Base-by-base conservation (phyloP, 176 grass and related monocot species). In the Saccharum spontaneum region DNA sequence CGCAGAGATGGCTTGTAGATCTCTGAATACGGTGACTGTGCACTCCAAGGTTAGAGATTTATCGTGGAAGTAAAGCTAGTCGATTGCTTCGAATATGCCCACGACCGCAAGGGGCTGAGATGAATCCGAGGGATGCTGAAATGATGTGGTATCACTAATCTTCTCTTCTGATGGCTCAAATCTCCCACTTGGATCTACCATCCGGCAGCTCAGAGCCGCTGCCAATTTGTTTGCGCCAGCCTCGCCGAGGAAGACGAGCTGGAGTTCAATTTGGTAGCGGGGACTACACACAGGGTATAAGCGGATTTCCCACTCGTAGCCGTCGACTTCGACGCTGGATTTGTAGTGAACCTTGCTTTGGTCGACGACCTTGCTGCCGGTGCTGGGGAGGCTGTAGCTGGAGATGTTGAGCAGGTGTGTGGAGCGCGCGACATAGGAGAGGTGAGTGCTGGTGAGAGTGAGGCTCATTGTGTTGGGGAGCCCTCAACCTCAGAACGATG, bases 131-230 rank as follows among this genome's bases (percentile, higher is more conserved):
- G 1, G 49, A 38, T 6, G 7, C 22, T 20, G 30, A 76, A 76
- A 62, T 23, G 33, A 3, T 11, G 1, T 1, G 14, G 20, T 13
- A 1, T 1, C 1, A 40, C 33, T 11, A 0, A 1, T 28, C 1
- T 3, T 18, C 4, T 76, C 82, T 0, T 4, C 10, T 4, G 71
- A 76, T 20, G 82, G 71, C 1, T 18, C 10, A 34, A 52, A 1
- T 0, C 0, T 17, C 3, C 72, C 60, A 1, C 61, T 67, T 0
- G 71, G 44, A 38, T 84, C 60, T 0, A 84, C 22, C 13, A 84
- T 2, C 41, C 30, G 82, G 30, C 20, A 50, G 43, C 59, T 11
- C 0, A 84, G 10, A 0, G 4, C 36, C 0, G 44, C 72, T 22
- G 22, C 17, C 45, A 76, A 31, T 1, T 37, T 22, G 43, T n/a